Evolutionary conservation across 2,329 filamentous ascomycete genomes (phyloP).

Genomic region (Elsinoe perseae): DNA sequence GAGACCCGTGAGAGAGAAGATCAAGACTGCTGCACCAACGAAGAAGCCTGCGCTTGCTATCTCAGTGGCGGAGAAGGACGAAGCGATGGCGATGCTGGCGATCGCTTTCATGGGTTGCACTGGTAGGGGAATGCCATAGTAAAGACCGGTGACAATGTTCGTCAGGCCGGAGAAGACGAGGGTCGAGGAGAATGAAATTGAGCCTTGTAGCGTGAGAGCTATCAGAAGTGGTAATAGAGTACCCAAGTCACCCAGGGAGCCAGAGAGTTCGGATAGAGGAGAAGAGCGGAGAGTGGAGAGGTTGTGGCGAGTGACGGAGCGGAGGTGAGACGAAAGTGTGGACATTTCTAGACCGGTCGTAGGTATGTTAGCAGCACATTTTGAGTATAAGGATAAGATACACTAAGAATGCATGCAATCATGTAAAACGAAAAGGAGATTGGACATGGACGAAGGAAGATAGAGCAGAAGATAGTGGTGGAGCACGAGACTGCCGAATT

Average conservation of each 20-base stretch:
- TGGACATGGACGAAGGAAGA: neutral
- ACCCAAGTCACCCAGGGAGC: conserved; percentile 79
- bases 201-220: conserved; percentile 67
- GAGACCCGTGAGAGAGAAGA: conserved; percentile 74
- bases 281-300: conserved; percentile 47
- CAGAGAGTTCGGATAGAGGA: conserved; percentile 71
- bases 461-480: neutral
- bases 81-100: conserved; percentile 76
- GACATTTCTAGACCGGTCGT: neutral
- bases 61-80: conserved; percentile 56
- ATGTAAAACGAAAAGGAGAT: neutral
- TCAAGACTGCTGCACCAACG: conserved; percentile 62
- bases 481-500: conserved; percentile 4
- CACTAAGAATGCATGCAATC: neutral
- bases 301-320: conserved; percentile 40
- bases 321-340: conserved; percentile 21
- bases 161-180: conserved; percentile 81
- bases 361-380: neutral
- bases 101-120: conserved; percentile 91
- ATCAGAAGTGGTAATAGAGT: conserved; percentile 86
- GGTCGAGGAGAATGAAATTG: conserved; percentile 74
- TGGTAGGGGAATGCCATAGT: conserved; percentile 82
- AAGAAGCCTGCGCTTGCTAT: conserved; percentile 79
- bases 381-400: too few species aligned
- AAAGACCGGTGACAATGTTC: conserved; percentile 72